These are phyloP conservation scores for Diplodia mutila DNA, from an alignment of 2,329 filamentous ascomycete species.

Conservation along the genomic window DNA sequence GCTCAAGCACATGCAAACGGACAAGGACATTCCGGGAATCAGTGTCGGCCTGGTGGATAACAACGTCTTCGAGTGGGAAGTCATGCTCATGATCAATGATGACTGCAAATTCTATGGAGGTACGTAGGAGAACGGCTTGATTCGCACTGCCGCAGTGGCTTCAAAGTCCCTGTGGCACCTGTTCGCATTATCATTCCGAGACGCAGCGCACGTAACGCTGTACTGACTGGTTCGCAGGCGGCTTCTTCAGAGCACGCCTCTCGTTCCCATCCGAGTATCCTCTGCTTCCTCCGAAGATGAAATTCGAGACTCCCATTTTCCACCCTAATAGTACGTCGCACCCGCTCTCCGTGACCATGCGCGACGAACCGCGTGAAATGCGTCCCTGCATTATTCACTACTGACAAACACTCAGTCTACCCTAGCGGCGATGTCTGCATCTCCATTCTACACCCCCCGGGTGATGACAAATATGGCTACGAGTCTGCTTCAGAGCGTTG, in stretches of 20 bases:
- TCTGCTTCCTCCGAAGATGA: conserved; percentile 94
- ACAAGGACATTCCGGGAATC: conserved; percentile 91
- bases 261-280: conserved; percentile 97
- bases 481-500: conserved; percentile 94
- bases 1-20: conserved; percentile 90
- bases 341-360: not conserved
- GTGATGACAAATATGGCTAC: conserved; percentile 98
- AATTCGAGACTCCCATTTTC: conserved; percentile 91
- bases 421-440: conserved; percentile 92
- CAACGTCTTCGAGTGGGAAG: conserved; percentile 96
- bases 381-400: not conserved
- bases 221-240: conserved; percentile 56
- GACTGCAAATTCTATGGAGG: conserved; percentile 93
- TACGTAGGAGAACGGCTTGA: conserved; percentile 48
- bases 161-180: not conserved
- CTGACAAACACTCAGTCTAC: conserved; percentile 68
- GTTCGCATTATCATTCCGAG: not conserved
- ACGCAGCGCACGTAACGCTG: not conserved
- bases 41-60: conserved; percentile 86
- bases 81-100: conserved; percentile 97
- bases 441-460: conserved; percentile 94
- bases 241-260: conserved; percentile 92
- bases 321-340: conserved; percentile 81
- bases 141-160: no score
- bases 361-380: not conserved